Evolutionary conservation across 352 stramenopile genomes (phyloP).

Genomic region (Phytophthora parvispora): DNA sequence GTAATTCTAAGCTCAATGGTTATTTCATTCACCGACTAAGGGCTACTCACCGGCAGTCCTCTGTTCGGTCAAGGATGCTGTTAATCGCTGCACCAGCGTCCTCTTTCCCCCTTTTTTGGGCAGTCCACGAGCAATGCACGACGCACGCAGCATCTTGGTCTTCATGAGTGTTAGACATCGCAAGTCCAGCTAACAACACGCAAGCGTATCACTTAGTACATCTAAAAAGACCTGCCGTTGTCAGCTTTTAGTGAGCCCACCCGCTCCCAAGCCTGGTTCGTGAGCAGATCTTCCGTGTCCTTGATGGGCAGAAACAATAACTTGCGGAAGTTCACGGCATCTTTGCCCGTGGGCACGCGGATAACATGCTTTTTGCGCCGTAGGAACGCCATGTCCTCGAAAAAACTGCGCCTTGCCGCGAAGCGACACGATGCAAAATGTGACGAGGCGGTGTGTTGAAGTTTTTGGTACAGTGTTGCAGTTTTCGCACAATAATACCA

Average conservation of each 20-base stretch:
- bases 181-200: slow-evolving; percentile 64
- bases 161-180: slow-evolving; percentile 88
- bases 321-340: slow-evolving; percentile 86
- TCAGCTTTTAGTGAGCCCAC: slow-evolving; percentile 31
- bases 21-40: too few species aligned
- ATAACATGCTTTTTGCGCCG: slow-evolving; percentile 74
- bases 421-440: slow-evolving; percentile 34
- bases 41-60: slow-evolving; percentile 49
- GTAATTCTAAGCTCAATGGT: background rate
- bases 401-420: background rate
- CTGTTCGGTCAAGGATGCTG: slow-evolving; percentile 67
- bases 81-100: slow-evolving; percentile 65
- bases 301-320: slow-evolving; percentile 77
- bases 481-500: too few species aligned
- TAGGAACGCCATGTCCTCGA: slow-evolving; percentile 64
- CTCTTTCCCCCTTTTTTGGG: slow-evolving; percentile 76
- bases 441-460: slow-evolving; percentile 20
- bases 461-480: too few species aligned
- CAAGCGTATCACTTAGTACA: background rate
- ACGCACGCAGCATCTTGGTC: slow-evolving; percentile 84
- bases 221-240: background rate
- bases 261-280: slow-evolving; percentile 72
- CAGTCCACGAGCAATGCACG: slow-evolving; percentile 76
- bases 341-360: slow-evolving; percentile 71
- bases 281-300: slow-evolving; percentile 79